Conservation (phyloP, 257 asterid species). For the Gentiana dahurica region DNA sequence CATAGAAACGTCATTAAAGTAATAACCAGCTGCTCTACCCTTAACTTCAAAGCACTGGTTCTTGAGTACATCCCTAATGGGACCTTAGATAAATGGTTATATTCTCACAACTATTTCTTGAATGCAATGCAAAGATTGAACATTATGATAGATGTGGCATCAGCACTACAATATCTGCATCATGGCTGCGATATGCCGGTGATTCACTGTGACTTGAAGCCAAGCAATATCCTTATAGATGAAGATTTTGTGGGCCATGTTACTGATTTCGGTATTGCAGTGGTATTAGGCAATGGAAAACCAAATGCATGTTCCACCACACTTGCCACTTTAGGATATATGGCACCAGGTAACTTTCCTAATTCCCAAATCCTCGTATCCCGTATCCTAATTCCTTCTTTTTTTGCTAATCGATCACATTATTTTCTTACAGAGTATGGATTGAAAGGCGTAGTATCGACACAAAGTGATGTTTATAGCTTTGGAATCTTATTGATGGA, state of each 20-base stretch:
- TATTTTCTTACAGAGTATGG: too few species aligned
- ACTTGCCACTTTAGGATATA: constrained; percentile 3
- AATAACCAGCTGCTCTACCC: neutral
- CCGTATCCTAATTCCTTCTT: too few species aligned
- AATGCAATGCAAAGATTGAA: neutral
- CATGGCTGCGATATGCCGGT: neutral
- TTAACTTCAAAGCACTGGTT: neutral
- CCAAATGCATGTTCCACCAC: neutral
- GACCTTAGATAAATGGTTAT: neutral
- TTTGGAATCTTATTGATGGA: neutral
- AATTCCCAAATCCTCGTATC: too few species aligned
- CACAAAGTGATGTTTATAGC: neutral
- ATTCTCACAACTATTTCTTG: neutral
- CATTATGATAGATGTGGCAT: constrained; percentile 5
- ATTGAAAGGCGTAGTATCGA: neutral
- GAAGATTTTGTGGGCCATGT: constrained; percentile 1
- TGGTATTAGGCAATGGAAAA: neutral
- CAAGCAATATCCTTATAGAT: neutral
- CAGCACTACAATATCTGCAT: constrained; percentile 3
- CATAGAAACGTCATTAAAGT: constrained; percentile 3
- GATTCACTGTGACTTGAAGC: constrained; percentile 6
- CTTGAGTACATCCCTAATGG: constrained; percentile 3
- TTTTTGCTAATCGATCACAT: too few species aligned
- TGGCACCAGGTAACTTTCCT: constrained; percentile 1
- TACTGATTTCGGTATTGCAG: constrained; percentile 1